phyloP scores from a whole-genome alignment of 768 basidiomycete genomes.

The Lactarius hatsudake region DNA sequence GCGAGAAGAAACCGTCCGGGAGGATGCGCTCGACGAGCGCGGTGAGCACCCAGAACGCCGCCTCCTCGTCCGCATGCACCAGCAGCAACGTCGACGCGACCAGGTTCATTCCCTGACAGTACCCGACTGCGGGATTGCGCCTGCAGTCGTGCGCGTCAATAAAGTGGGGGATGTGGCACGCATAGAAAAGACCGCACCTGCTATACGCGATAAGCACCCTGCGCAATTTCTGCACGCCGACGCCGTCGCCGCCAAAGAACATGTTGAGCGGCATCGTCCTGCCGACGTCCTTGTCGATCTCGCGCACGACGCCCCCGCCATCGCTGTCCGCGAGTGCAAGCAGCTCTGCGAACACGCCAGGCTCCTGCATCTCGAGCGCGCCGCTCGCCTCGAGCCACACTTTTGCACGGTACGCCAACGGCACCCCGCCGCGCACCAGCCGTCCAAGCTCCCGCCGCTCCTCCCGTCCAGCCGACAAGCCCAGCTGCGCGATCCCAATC shows the following conservation, averaged over 20 bases:
- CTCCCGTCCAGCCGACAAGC: constrained; percentile 62
- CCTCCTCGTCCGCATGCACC: constrained; percentile 92
- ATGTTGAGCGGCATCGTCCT: constrained; percentile 92
- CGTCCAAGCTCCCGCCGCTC: constrained; percentile 78
- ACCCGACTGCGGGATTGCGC: constrained; percentile 89
- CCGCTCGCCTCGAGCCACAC: constrained; percentile 95
- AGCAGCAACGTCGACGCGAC: constrained; percentile 92
- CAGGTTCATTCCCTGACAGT: constrained; percentile 95
- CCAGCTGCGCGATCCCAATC: constrained; percentile 89
- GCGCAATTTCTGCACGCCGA: constrained; percentile 87
- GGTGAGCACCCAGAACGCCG: constrained; percentile 92
- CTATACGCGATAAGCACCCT: constrained; percentile 91
- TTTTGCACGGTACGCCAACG: constrained; percentile 81
- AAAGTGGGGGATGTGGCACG: neutral
- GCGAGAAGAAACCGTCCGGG: constrained; percentile 92
- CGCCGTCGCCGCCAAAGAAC: constrained; percentile 96
- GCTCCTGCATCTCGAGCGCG: constrained; percentile 87
- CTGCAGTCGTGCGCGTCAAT: constrained; percentile 39
- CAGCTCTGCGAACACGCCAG: constrained; percentile 85
- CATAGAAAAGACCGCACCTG: constrained; percentile 51
- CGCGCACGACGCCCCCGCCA: constrained; percentile 52
- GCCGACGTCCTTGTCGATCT: constrained; percentile 96
- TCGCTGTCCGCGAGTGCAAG: constrained; percentile 46
- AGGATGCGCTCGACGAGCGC: constrained; percentile 87
- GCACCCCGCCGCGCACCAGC: constrained; percentile 83